These are phyloP conservation scores for Hysterium pulicare DNA, from an alignment of 2,329 filamentous ascomycete genomes.

Conservation along the genomic window DNA sequence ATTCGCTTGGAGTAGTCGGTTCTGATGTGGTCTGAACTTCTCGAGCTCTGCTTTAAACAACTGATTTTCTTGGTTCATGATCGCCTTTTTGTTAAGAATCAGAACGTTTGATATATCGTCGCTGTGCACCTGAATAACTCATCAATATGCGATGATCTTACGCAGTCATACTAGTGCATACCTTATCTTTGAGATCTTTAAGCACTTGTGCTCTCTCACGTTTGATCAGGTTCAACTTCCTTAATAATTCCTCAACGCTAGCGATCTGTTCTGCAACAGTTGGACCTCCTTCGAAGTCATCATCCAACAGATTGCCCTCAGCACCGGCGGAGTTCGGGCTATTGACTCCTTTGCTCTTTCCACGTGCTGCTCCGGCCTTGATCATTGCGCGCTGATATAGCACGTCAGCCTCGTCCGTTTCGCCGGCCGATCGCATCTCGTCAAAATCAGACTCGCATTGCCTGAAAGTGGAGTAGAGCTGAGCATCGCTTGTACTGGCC, in stretches of 20 bases:
- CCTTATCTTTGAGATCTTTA: conserved; percentile 97
- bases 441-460: conserved; percentile 88
- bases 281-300: conserved; percentile 77
- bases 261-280: conserved; percentile 88
- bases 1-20: conserved; percentile 82
- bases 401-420: conserved; percentile 80
- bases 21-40: conserved; percentile 93
- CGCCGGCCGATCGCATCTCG: conserved; percentile 87
- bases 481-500: conserved; percentile 79
- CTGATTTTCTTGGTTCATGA: conserved; percentile 85
- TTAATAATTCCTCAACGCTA: conserved; percentile 82
- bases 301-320: conserved; percentile 82
- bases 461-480: conserved; percentile 76
- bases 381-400: conserved; percentile 85
- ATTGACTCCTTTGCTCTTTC: conserved; percentile 57
- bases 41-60: conserved; percentile 96
- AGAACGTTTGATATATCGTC: conserved; percentile 97
- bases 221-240: conserved; percentile 89
- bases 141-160: conserved; percentile 3
- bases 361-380: conserved; percentile 62
- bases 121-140: conserved; percentile 68
- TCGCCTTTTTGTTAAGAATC: conserved; percentile 96
- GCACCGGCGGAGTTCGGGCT: conserved; percentile 56
- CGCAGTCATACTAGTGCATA: conserved; percentile 38
- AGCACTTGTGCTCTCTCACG: conserved; percentile 85